phyloP scores from a whole-genome alignment of 2,329 filamentous ascomycete genomes.

The Fusarium chlamydosporum region DNA sequence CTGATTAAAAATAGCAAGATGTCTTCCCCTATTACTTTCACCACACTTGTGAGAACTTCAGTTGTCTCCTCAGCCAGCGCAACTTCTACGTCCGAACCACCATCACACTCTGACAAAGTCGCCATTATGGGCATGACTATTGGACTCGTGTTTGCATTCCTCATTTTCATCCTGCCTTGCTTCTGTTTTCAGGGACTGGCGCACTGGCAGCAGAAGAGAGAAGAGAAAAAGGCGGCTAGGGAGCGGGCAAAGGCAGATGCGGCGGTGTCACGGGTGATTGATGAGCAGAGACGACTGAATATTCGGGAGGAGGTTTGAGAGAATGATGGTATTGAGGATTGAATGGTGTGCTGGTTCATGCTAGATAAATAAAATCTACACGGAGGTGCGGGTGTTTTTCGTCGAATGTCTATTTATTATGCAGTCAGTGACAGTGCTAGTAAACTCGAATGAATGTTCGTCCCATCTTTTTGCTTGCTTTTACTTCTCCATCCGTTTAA shows the following conservation, averaged over 20 bases:
- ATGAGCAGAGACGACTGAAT: constrained; percentile 3
- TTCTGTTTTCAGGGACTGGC: constrained; percentile 16
- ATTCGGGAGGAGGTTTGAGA: constrained; percentile 1
- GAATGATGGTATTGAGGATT: neutral
- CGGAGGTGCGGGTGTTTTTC: neutral
- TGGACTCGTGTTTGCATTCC: constrained; percentile 3
- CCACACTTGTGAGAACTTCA: constrained; percentile 4
- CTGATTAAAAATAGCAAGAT: neutral
- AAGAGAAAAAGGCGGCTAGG: neutral
- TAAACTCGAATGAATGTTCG: neutral
- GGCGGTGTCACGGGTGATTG: neutral
- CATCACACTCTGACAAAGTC: neutral
- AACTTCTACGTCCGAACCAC: neutral
- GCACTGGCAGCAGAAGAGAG: constrained; percentile 14
- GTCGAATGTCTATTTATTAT: neutral
- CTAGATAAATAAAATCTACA: neutral
- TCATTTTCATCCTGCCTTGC: constrained; percentile 32
- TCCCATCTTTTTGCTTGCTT: neutral
- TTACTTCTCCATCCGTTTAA: neutral
- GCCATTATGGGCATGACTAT: constrained; percentile 15
- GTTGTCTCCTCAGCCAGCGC: neutral
- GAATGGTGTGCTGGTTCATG: neutral
- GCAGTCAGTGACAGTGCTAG: constrained; percentile 10
- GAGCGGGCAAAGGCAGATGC: neutral
- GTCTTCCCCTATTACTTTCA: constrained; percentile 19